Evolutionary conservation across 495 filamentous ascomycete genomes (phyloP).

Genomic region (Wilcoxina mikolae): DNA sequence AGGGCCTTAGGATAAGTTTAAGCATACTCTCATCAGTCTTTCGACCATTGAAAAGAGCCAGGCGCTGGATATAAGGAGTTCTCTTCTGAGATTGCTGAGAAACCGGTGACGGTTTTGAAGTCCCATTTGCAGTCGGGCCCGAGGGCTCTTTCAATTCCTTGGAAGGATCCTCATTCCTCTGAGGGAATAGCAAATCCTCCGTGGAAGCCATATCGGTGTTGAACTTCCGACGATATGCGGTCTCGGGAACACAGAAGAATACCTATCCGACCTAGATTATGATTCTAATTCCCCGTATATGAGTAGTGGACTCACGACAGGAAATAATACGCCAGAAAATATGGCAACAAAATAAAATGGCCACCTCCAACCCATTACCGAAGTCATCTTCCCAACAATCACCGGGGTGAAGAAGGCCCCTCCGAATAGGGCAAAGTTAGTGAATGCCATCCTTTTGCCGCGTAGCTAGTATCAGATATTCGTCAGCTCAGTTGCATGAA

Average conservation of each 20-base stretch:
- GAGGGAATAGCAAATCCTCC: neutral
- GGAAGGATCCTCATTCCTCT: neutral
- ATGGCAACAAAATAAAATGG: conserved; percentile 63
- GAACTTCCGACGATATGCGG: conserved; percentile 55
- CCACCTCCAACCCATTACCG: conserved; percentile 61
- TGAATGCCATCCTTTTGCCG: conserved; percentile 78
- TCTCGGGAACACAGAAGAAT: conserved; percentile 74
- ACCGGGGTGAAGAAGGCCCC: conserved; percentile 87
- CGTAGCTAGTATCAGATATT: conserved; percentile 39
- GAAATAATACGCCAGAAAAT: conserved; percentile 47
- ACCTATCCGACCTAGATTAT: conserved; percentile 21
- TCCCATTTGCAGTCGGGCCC: neutral
- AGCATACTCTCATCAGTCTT: conserved; percentile 54
- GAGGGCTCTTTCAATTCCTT: neutral
- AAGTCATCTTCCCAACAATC: conserved; percentile 71
- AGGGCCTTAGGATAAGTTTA: conserved; percentile 49
- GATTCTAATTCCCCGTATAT: neutral
- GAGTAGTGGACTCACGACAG: conserved; percentile 36
- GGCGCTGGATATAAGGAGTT: conserved; percentile 35
- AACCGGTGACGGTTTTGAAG: neutral
- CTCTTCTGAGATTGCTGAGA: too few relatives aligned
- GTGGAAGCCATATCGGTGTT: conserved; percentile 44
- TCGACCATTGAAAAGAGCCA: conserved; percentile 65
- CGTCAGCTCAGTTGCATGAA: neutral
- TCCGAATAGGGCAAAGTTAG: conserved; percentile 78